Conservation (phyloP, 345 rosid genomes). For the Arabis alpina region DNA sequence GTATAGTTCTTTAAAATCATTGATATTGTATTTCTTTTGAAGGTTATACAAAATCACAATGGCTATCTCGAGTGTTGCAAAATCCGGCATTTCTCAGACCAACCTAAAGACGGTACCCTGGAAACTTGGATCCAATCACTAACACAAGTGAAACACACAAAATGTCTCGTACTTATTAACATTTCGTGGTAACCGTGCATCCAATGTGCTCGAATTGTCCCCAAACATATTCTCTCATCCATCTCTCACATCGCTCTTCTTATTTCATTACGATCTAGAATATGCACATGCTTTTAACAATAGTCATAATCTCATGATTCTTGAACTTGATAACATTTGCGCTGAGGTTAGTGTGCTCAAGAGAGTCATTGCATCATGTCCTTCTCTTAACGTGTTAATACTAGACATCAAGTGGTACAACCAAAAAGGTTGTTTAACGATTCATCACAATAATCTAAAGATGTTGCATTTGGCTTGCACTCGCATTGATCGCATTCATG, state of each 20-base stretch:
- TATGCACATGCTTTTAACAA: constrained; percentile 9
- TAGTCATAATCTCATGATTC: constrained; percentile 1
- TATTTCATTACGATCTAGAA: background rate
- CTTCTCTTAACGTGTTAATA: constrained; percentile 9
- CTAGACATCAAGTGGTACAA: background rate
- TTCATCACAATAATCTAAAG: constrained; percentile 21
- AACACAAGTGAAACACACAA: background rate
- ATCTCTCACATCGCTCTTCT: background rate
- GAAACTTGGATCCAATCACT: constrained; percentile 20
- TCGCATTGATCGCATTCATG: background rate
- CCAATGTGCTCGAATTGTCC: background rate
- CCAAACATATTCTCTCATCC: constrained; percentile 17
- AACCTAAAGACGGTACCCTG: background rate
- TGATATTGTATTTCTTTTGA: background rate
- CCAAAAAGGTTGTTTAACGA: background rate
- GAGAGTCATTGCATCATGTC: constrained; percentile 14
- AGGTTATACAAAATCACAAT: constrained; percentile 23
- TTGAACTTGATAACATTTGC: background rate
- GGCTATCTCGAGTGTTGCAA: background rate
- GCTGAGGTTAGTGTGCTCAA: constrained; percentile 10
- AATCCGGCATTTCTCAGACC: background rate
- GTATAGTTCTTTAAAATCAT: background rate
- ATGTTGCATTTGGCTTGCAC: background rate
- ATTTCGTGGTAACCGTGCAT: too few species aligned
- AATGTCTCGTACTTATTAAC: constrained; percentile 3